phyloP scores from a whole-genome alignment of 208 protist genomes.

The Leishmania turanica region DNA sequence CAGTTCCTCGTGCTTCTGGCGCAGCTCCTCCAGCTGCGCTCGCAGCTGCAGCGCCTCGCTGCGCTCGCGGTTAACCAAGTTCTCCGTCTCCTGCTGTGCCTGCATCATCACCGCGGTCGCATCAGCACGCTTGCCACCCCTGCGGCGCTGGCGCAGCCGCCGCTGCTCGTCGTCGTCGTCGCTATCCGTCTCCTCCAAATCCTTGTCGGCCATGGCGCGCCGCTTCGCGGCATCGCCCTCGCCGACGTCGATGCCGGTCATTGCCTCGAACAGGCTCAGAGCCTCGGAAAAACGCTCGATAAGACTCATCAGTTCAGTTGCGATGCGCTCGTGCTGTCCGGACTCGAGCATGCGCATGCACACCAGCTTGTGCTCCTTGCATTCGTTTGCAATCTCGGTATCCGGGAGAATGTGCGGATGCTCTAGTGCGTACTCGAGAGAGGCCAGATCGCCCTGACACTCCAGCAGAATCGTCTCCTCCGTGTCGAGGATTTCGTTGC shows the following conservation, averaged over 20 bases:
- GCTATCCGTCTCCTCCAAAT: slow-evolving; percentile 59
- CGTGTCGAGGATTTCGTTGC: slow-evolving; percentile 64
- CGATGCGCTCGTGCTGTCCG: slow-evolving; percentile 70
- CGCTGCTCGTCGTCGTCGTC: slow-evolving; percentile 79
- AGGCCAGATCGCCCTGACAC: slow-evolving; percentile 85
- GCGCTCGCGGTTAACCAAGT: slow-evolving; percentile 76
- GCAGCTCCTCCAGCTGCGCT: slow-evolving; percentile 77
- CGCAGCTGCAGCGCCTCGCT: slow-evolving; percentile 59
- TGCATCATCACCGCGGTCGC: slow-evolving; percentile 56
- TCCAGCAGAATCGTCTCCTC: slow-evolving; percentile 78
- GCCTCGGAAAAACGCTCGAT: slow-evolving; percentile 83
- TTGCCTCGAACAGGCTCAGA: slow-evolving; percentile 83
- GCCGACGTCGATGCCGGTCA: slow-evolving; percentile 85
- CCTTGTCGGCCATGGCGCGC: slow-evolving; percentile 57
- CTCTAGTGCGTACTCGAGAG: slow-evolving; percentile 88
- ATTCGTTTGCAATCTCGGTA: slow-evolving; percentile 79
- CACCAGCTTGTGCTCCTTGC: slow-evolving; percentile 78
- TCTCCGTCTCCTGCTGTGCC: slow-evolving; percentile 77
- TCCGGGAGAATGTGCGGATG: slow-evolving; percentile 84
- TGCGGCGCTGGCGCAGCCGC: slow-evolving; percentile 46
- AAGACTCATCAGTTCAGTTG: slow-evolving; percentile 76
- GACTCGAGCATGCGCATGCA: slow-evolving; percentile 87
- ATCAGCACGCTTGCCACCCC: slow-evolving; percentile 26
- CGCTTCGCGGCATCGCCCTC: slow-evolving; percentile 68
- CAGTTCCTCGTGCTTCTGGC: slow-evolving; percentile 81